Conservation (phyloP, 306 rosid genomes). For the Sechiopsis laciniata region DNA sequence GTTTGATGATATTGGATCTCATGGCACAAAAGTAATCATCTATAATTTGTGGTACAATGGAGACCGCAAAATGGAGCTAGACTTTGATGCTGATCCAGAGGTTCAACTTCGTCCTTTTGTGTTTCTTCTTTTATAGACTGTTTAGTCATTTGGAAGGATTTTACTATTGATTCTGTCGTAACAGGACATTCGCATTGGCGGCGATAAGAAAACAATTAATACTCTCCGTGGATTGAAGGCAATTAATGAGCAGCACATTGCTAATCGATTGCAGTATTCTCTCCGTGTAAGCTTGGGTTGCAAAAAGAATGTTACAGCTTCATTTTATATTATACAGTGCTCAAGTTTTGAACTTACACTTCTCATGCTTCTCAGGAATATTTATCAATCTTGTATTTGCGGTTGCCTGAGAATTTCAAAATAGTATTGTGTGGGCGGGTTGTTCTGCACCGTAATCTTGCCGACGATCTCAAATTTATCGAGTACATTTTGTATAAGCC, state of each 20-base stretch:
- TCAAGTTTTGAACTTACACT: slow-evolving; percentile 25
- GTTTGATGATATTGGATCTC: slow-evolving; percentile 77
- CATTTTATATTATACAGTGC: not conserved
- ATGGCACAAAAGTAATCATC: slow-evolving; percentile 82
- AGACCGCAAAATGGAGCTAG: slow-evolving; percentile 61
- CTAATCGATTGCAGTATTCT: slow-evolving; percentile 56
- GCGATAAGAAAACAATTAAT: slow-evolving; percentile 44
- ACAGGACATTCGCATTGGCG: slow-evolving; percentile 71
- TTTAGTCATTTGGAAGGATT: not conserved
- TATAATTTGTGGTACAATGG: slow-evolving; percentile 78
- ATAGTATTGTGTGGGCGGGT: slow-evolving; percentile 65
- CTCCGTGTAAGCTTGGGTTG: slow-evolving; percentile 57
- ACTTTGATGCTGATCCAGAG: slow-evolving; percentile 61
- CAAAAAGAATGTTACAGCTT: not conserved
- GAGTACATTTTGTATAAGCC: slow-evolving; percentile 68
- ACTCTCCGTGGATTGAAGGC: slow-evolving; percentile 26
- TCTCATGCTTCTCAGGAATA: slow-evolving; percentile 51
- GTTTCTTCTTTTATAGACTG: slow-evolving; percentile 3
- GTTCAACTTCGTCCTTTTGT: slow-evolving; percentile 30
- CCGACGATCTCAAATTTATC: slow-evolving; percentile 57
- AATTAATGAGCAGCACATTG: slow-evolving; percentile 67
- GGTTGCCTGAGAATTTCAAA: slow-evolving; percentile 48
- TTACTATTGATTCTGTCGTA: slow-evolving; percentile 27
- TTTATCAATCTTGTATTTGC: slow-evolving; percentile 85
- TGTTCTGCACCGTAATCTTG: slow-evolving; percentile 70